These are phyloP conservation scores for Toxoplasma gondii DNA, from an alignment of 169 alveolate genomes.

Conservation along the genomic window DNA sequence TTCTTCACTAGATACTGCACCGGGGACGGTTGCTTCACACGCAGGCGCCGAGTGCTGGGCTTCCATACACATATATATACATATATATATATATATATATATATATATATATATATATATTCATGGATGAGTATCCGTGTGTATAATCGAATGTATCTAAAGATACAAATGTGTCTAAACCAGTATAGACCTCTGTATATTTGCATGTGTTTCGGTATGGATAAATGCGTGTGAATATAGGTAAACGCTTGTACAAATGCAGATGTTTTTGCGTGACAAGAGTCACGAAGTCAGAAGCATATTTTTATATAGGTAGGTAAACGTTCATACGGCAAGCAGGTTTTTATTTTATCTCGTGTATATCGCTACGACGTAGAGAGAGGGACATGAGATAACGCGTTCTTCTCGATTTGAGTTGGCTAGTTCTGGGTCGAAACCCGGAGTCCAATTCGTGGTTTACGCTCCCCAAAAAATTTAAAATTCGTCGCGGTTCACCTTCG, in stretches of 20 bases:
- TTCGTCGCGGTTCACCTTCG: too few species aligned
- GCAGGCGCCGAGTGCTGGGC: too few species aligned
- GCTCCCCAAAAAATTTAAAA: too few species aligned
- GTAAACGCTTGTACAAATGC: background rate
- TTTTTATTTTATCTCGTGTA: background rate
- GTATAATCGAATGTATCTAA: background rate
- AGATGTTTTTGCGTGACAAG: background rate
- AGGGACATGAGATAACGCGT: too few species aligned
- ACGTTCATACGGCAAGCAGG: background rate
- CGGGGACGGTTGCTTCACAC: too few species aligned
- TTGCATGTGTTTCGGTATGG: background rate
- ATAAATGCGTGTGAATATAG: too few species aligned
- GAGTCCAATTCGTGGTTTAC: too few species aligned
- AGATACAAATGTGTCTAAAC: background rate
- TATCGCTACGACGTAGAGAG: background rate
- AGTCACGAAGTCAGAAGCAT: background rate
- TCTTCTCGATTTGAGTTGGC: too few species aligned
- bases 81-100: background rate
- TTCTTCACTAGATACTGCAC: background rate
- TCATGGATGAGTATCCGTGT: background rate
- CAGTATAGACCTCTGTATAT: background rate
- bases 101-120: background rate
- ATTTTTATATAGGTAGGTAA: background rate
- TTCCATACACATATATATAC: background rate
- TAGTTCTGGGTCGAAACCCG: too few species aligned